Evolutionary conservation across 2,329 filamentous ascomycete genomes (phyloP).

Genomic region (Myriosclerotinia curreyana): DNA sequence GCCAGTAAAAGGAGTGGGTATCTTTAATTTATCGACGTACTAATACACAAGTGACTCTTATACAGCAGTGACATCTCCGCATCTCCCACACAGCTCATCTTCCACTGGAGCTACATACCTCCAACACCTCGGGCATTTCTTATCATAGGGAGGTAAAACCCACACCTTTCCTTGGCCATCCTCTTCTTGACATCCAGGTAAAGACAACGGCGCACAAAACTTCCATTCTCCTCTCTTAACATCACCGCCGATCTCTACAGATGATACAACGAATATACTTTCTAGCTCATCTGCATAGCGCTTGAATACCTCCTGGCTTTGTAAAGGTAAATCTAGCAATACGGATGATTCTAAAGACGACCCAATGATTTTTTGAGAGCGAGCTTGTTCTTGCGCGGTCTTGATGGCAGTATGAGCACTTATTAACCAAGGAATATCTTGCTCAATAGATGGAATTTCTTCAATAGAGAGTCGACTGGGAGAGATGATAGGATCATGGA

Average conservation of each 20-base stretch:
- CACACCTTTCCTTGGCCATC: constrained; percentile 28
- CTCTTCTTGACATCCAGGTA: constrained; percentile 21
- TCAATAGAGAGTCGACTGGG: background rate
- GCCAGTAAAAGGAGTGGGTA: constrained; percentile 5
- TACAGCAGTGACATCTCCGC: constrained; percentile 48
- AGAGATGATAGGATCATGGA: constrained; percentile 27
- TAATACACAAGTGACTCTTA: background rate
- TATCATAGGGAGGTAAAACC: constrained; percentile 46
- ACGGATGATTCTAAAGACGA: constrained; percentile 79
- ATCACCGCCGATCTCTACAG: constrained; percentile 52
- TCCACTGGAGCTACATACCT: constrained; percentile 69
- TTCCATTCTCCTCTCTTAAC: constrained; percentile 47
- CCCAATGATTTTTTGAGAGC: constrained; percentile 68
- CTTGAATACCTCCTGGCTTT: constrained; percentile 35
- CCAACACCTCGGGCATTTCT: constrained; percentile 90
- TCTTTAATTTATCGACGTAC: background rate
- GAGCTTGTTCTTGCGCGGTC: constrained; percentile 68
- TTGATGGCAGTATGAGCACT: constrained; percentile 64
- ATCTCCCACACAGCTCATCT: constrained; percentile 68
- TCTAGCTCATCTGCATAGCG: constrained; percentile 44
- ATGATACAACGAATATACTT: constrained; percentile 67
- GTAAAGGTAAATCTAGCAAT: constrained; percentile 47
- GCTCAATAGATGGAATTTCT: constrained; percentile 15
- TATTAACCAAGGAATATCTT: constrained; percentile 33
- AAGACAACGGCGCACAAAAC: constrained; percentile 32